Evolutionary conservation across 129 eudicot species (phyloP), one percentile per base, ranked within the genome.

Genomic region (Artemisia annua): DNA sequence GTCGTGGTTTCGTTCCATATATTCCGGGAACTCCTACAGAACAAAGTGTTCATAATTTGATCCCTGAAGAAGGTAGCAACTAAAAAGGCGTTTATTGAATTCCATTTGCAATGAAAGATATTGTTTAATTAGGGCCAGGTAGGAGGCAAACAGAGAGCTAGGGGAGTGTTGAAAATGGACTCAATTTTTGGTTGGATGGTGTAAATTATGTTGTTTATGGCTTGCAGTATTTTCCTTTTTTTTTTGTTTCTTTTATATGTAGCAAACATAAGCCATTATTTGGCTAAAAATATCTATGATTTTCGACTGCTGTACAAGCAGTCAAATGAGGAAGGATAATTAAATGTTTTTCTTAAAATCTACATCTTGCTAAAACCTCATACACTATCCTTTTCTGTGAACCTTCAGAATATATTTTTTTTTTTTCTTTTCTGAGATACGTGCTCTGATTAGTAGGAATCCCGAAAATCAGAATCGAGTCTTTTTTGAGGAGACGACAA

Each of bases 11-110:
- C 49, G 95, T 87, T 14, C 87, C 94, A 2, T 77, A 74, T 48
- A 77, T 66, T 74, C 91, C 91, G 1, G 91, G 96, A 56, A 87
- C 95, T 11, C 96, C 96, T 9, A 84, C 81, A 2, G 96, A 89
- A 71, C 77, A 58, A 62, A 79, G 75, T 80, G 60, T 7, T 64
- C 82, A 78, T 58, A 71, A 78, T 78, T 30, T 78, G 68, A 55
- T 56, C 68, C 78, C 78, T 18, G 76, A 71, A 78, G 78, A 56
- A 72, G 60, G 48, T 24, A 72, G 46, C 14, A 54, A 76, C 32
- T 66, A 35, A 57, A 20, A 52, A 24, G n/a, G 12, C 4, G 0
- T 5, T 35, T 5, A 7, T 5, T 35, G 44, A 39, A 39, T 39
- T 0, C 24, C 48, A 3, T 16, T 26, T 70, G 51, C 51, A 13